Percentiles rank a stretch among this genome's conserved stretches.
These are phyloP conservation scores for Candida glucosophila DNA, from an alignment of 1,139 yeast genomes.

Conservation along the genomic window DNA sequence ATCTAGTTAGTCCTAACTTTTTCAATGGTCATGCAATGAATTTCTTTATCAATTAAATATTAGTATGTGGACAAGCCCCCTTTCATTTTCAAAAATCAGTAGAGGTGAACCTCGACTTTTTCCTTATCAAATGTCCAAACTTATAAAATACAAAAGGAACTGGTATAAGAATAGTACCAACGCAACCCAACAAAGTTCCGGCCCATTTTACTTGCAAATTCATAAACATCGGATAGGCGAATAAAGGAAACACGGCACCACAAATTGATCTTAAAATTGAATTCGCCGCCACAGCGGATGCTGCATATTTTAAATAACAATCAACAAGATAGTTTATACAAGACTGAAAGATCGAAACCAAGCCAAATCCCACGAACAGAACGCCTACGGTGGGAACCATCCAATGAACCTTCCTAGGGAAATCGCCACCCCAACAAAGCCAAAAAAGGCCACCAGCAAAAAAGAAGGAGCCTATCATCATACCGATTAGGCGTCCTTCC, in stretches of 20 bases:
- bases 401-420: constrained; percentile 58
- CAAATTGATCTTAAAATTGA: constrained; percentile 62
- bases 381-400: constrained; percentile 67
- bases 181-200: constrained; percentile 63
- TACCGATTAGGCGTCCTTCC: constrained; percentile 60
- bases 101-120: constrained; percentile 25
- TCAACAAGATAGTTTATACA: constrained; percentile 70
- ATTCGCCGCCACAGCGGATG: constrained; percentile 85
- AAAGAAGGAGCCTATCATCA: constrained; percentile 52
- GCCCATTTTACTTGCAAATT: constrained; percentile 80
- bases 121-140: constrained; percentile 57
- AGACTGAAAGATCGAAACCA: constrained; percentile 63
- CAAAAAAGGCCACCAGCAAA: constrained; percentile 71
- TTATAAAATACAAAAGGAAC: constrained; percentile 67
- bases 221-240: constrained; percentile 60
- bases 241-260: constrained; percentile 44
- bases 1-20: too few species aligned
- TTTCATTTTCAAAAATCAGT: too few species aligned
- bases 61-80: too few species aligned
- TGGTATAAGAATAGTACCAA: constrained; percentile 55
- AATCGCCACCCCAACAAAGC: constrained; percentile 76
- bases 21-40: too few species aligned
- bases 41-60: too few species aligned
- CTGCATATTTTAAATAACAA: constrained; percentile 64
- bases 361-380: constrained; percentile 59